Evolutionary conservation across 768 basidiomycete species (phyloP), one percentile per base, ranked within the genome.

Genomic region (Asterophora parasitica): DNA sequence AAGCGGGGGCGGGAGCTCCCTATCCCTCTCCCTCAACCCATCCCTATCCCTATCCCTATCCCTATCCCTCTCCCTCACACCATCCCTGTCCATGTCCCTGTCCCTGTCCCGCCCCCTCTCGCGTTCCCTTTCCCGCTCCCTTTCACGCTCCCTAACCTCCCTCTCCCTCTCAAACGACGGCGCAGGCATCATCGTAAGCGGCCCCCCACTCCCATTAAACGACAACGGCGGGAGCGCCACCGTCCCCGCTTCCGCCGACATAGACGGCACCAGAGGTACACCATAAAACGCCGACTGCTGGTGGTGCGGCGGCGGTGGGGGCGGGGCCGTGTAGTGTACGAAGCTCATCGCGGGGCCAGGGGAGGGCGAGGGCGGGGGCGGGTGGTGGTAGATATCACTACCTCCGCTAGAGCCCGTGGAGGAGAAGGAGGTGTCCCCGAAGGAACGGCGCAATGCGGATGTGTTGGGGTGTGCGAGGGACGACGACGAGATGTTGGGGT

Each of bases 321-420:
- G 19, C n/a, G n/a, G n/a, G n/a, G n/a, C n/a, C n/a, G 69, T 61
- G 53, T 85, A 85, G 48, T 83, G 81, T 35, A 78, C 73, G 63
- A 83, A 85, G 50, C 67, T 78, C 63, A 78, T 63, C 4, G 82
- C 81, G 13, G 85, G 85, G n/a, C 85, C 83, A 15, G 85, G 84
- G 13, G 84, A 85, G 1, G 81, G 78, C 12, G 77, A 79, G 51
- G 69, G 57, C 34, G 23, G 23, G 23, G 23, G 23, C 6, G 23
- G 63, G 31, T 74, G 74, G 41, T 73, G 65, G 57, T 75, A 85
- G 39, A 72, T 66, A 7, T 83, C 82, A 57, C 73, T 79, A 30
- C 79, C 78, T 15, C 79, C 78, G 20, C 69, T 69, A n/a, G 80
- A 80, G 17, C 76, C 77, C 20, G 75, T 67, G 39, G 80, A 74